A percentile compares a stretch with the other conserved stretches of the same genome.
Evolutionary conservation across 2,329 filamentous ascomycete genomes (phyloP).

Genomic region (Aplosporella prunicola): DNA sequence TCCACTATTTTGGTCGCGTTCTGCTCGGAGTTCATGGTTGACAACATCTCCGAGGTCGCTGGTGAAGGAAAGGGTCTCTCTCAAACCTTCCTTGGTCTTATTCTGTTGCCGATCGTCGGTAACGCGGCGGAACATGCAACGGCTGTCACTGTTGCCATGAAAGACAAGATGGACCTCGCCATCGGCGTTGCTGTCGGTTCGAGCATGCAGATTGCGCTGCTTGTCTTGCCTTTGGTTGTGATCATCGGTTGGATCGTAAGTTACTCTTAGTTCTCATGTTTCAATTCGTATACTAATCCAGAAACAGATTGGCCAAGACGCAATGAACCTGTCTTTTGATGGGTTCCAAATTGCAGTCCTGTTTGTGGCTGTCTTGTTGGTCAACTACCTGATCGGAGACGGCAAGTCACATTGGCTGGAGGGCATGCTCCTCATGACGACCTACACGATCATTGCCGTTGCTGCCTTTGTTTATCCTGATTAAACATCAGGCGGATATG

Average conservation of each 20-base stretch:
- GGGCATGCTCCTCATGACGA: conserved; percentile 49
- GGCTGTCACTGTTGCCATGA: conserved; percentile 51
- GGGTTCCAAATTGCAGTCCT: conserved; percentile 67
- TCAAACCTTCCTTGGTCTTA: conserved; percentile 53
- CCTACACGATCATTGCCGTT: conserved; percentile 54
- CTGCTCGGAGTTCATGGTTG: conserved; percentile 59
- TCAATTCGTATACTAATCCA: background rate
- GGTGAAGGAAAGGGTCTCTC: conserved; percentile 38
- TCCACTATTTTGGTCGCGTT: conserved; percentile 73
- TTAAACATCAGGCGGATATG: too few relatives aligned
- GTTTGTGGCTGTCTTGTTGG: conserved; percentile 47
- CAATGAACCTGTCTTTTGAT: conserved; percentile 74
- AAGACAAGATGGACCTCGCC: conserved; percentile 60
- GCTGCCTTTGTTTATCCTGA: conserved; percentile 45
- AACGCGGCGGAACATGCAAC: conserved; percentile 59
- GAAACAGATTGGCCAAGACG: conserved; percentile 40
- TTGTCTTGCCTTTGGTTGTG: conserved; percentile 52
- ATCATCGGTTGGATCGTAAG: conserved; percentile 49
- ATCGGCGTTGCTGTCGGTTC: conserved; percentile 58
- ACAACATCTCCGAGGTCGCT: conserved; percentile 48
- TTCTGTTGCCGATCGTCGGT: conserved; percentile 55
- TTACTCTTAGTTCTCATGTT: background rate
- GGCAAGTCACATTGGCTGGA: conserved; percentile 52
- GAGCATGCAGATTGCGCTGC: conserved; percentile 55
- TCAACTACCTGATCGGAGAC: conserved; percentile 55